Percentiles rank a stretch among this genome's conserved stretches.
phyloP scores from a whole-genome alignment of 129 eudicot genomes.

The Sambucus nigra region DNA sequence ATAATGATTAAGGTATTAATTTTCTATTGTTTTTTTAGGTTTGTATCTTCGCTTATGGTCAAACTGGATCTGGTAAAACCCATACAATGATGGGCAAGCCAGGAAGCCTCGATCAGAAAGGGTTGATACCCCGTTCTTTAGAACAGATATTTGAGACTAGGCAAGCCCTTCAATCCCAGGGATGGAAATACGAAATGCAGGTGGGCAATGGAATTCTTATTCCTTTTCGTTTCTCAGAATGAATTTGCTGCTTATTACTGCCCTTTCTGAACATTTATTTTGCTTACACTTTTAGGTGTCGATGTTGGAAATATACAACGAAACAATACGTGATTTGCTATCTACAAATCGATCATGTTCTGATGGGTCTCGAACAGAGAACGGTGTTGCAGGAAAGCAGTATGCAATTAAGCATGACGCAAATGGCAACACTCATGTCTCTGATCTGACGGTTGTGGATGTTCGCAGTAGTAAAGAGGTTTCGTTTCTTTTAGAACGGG shows the following conservation, averaged over 20 bases:
- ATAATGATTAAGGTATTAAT: neutral
- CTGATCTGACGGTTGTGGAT: constrained; percentile 85
- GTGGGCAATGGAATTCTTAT: constrained; percentile 20
- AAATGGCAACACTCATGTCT: constrained; percentile 72
- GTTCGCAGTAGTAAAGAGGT: constrained; percentile 88
- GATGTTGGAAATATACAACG: constrained; percentile 94
- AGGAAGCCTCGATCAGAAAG: constrained; percentile 58
- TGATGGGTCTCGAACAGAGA: constrained; percentile 35
- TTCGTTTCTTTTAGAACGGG: constrained; percentile 76
- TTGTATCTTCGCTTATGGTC: constrained; percentile 96
- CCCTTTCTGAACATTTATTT: constrained; percentile 5
- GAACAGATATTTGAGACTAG: constrained; percentile 86
- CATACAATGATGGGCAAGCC: constrained; percentile 99
- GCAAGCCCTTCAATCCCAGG: constrained; percentile 66
- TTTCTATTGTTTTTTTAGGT: constrained; percentile 39
- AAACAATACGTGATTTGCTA: constrained; percentile 83
- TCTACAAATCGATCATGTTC: constrained; percentile 44
- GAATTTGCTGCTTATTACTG: constrained; percentile 1
- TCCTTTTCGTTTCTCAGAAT: neutral
- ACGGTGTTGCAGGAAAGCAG: constrained; percentile 45
- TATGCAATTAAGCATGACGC: constrained; percentile 85
- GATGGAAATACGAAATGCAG: constrained; percentile 99
- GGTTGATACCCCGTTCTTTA: constrained; percentile 83
- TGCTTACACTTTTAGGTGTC: constrained; percentile 54
- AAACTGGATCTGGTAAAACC: constrained; percentile 98